A percentile compares a stretch with the other conserved stretches of the same genome.
phyloP scores from a whole-genome alignment of 306 rosid genomes.

The Dryas alaskensis region DNA sequence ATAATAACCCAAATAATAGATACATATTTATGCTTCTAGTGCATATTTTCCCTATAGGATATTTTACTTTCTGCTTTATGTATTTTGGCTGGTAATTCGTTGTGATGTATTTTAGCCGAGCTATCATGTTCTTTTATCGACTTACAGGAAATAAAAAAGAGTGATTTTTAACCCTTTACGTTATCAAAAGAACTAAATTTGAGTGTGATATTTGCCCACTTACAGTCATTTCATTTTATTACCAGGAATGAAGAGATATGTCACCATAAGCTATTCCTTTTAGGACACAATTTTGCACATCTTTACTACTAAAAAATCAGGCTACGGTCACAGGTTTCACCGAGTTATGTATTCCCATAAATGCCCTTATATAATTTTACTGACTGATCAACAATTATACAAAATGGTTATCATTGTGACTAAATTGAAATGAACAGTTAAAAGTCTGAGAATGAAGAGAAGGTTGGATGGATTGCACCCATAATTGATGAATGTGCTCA shows the following conservation, averaged over 20 bases:
- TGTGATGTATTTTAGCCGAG: slow-evolving; percentile 34
- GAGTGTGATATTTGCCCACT: neutral
- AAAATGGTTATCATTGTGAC: too few species aligned
- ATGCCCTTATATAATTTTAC: too few species aligned
- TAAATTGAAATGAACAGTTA: neutral
- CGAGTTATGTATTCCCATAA: too few species aligned
- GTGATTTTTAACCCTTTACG: slow-evolving; percentile 8
- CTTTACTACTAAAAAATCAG: neutral
- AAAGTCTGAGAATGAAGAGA: neutral
- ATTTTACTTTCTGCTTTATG: slow-evolving; percentile 34
- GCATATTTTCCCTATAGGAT: slow-evolving; percentile 33
- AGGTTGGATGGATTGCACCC: neutral
- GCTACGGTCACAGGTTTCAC: too few species aligned
- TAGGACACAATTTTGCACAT: neutral
- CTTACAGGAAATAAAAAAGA: slow-evolving; percentile 41
- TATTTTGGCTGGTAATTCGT: slow-evolving; percentile 39
- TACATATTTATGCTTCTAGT: slow-evolving; percentile 13
- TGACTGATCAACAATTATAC: too few species aligned
- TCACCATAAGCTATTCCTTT: neutral
- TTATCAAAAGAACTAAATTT: neutral
- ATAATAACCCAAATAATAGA: slow-evolving; percentile 18
- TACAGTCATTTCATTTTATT: neutral
- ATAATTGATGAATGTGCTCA: too few species aligned
- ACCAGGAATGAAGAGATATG: neutral
- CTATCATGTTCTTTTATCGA: slow-evolving; percentile 23